Evolutionary conservation across 164 flowering plant species (phyloP), one percentile per base, ranked within the genome.

Genomic region (Vitis labrusca): DNA sequence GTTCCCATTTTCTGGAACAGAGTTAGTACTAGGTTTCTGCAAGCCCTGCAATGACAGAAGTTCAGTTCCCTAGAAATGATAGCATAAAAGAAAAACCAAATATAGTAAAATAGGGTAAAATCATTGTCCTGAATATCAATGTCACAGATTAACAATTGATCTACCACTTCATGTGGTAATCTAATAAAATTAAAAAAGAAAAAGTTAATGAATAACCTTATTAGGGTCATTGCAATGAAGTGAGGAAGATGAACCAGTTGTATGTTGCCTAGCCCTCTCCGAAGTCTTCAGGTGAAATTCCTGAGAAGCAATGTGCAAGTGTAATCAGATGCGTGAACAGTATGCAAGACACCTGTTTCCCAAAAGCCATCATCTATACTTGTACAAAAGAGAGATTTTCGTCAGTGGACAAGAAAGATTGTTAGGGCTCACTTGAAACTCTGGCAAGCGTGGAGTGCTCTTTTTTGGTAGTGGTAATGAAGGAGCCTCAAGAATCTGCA

Each of bases 401-500:
- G 2, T 53, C 19, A 52, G 5, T 50, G 47, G 16, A 57, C 49
- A 49, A 60, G 72, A 32, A 62, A 30, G 14, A 12, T 27, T 52
- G 50, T 11, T 53, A 56, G 15, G 13, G 78, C 87, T 69, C 69
- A 91, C 99, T 60, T 91, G 94, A 84, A 92, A 92, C 60, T 83
- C 86, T 12, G 97, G 98, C 77, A 86, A 61, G 59, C 71, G 81
- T 50, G 90, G 98, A 52, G 76, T 83, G 77, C 88, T 88, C 76
- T 84, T 88, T 68, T 86, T 85, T 13, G 82, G 84, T 13, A 81
- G 80, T 60, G 87, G 84, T 66, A 88, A 61, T 10, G 90, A 81
- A 73, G 97, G 97, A 58, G 86, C 89, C 77, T 95, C 86, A 9
- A 92, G 83, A 77, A 95, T 90, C 98, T 92, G 78, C 59, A 79